These are phyloP conservation scores for Macrotyloma uniflorum DNA, from an alignment of 306 rosid genomes.

Conservation along the genomic window DNA sequence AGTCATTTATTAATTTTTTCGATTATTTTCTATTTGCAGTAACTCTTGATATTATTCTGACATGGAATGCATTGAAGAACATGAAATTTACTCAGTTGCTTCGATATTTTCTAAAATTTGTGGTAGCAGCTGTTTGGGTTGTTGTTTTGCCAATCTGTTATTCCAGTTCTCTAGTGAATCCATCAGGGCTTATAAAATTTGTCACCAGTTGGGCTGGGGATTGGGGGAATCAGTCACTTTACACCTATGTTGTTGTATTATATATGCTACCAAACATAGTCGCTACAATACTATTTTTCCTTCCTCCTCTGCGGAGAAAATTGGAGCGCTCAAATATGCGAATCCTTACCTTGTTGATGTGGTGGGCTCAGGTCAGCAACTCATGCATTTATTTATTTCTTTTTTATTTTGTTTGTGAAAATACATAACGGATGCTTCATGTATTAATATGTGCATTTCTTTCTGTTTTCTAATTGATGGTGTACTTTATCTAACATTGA, in stretches of 20 bases:
- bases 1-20: conserved; percentile 16
- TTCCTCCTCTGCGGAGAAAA: conserved; percentile 78
- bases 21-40: conserved; percentile 58
- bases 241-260: conserved; percentile 66
- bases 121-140: conserved; percentile 83
- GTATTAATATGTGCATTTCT: conserved; percentile 8
- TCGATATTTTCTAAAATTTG: conserved; percentile 86
- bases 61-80: conserved; percentile 87
- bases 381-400: conserved; percentile 34
- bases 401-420: no score
- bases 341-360: conserved; percentile 72
- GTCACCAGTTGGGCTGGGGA: conserved; percentile 86
- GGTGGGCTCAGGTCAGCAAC: conserved; percentile 97
- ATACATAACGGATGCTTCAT: conserved; percentile 15
- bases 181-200: conserved; percentile 72
- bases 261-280: conserved; percentile 80
- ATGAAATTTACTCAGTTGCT: conserved; percentile 83
- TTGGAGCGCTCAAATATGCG: conserved; percentile 82
- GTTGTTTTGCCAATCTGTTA: conserved; percentile 83
- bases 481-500: conserved; percentile 37
- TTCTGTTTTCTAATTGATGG: background rate
- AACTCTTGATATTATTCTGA: conserved; percentile 76
- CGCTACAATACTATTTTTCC: conserved; percentile 79
- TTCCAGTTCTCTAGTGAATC: conserved; percentile 76
- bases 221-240: conserved; percentile 74